Evolutionary conservation across 1,139 yeast species (phyloP).

Genomic region (Saccharomyces hybrid): DNA sequence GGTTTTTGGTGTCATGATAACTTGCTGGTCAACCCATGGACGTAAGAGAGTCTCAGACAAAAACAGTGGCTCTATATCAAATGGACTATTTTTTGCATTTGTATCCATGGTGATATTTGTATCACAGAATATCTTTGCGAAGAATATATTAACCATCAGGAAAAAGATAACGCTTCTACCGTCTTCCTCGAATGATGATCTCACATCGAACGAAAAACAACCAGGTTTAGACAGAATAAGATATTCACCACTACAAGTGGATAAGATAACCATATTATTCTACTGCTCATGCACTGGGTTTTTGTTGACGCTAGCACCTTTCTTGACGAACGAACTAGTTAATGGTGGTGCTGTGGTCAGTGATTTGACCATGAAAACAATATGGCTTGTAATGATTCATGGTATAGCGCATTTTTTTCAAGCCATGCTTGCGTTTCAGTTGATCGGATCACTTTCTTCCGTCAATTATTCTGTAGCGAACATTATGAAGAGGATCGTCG

Average conservation of each 20-base stretch:
- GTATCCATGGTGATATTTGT: conserved; percentile 82
- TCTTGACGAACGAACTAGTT: conserved; percentile 39
- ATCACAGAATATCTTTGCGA: conserved; percentile 85
- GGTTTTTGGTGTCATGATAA: conserved; percentile 74
- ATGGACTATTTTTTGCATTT: conserved; percentile 70
- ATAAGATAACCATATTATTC: conserved; percentile 73
- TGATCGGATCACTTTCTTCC: conserved; percentile 77
- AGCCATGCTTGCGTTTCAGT: conserved; percentile 81
- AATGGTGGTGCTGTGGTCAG: conserved; percentile 20
- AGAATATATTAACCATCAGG: conserved; percentile 61
- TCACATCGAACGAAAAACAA: neutral
- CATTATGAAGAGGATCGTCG: conserved; percentile 77
- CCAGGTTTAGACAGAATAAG: neutral
- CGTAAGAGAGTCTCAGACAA: conserved; percentile 30
- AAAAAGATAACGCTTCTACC: conserved; percentile 24
- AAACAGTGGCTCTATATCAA: conserved; percentile 37
- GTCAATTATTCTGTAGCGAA: conserved; percentile 90
- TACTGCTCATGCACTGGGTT: conserved; percentile 84
- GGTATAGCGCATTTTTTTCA: conserved; percentile 81
- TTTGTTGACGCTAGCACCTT: conserved; percentile 66
- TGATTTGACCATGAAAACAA: conserved; percentile 34
- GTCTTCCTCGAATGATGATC: conserved; percentile 6
- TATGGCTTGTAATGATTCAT: conserved; percentile 43
- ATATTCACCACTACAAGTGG: conserved; percentile 36
- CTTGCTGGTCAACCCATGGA: conserved; percentile 44